phyloP scores from a whole-genome alignment of 768 basidiomycete genomes.

The Tylopilus vinaceipallidus region DNA sequence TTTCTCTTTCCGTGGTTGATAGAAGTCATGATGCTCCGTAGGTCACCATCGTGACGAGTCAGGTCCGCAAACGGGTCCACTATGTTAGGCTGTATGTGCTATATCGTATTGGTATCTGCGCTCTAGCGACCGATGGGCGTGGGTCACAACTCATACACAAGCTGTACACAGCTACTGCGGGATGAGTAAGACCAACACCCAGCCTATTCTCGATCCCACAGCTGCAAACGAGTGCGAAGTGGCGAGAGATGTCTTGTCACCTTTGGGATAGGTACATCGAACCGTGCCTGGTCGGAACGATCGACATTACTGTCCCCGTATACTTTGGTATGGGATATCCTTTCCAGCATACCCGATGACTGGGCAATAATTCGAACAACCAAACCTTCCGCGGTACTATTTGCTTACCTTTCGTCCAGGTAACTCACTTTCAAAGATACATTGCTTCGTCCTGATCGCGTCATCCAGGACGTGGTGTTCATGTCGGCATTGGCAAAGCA shows the following conservation, averaged over 20 bases:
- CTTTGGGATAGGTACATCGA: conserved; percentile 19
- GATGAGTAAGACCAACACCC: conserved; percentile 6
- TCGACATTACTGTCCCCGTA: conserved; percentile 7
- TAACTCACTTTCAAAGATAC: not conserved
- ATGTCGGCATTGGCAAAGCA: conserved; percentile 19
- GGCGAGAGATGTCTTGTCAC: conserved; percentile 20
- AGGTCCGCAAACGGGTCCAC: not conserved
- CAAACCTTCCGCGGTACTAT: conserved; percentile 13
- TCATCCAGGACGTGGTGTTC: conserved; percentile 16
- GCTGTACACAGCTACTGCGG: no score
- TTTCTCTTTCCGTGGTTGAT: not conserved
- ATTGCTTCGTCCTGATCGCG: conserved; percentile 3
- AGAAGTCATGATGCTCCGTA: not conserved
- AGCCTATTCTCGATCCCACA: conserved; percentile 21
- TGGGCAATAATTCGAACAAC: conserved; percentile 16
- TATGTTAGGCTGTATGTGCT: not conserved
- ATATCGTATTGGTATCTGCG: not conserved
- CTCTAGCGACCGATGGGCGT: no score
- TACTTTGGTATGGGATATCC: conserved; percentile 28
- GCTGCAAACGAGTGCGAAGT: conserved; percentile 19
- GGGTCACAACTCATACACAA: no score
- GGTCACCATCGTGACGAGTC: not conserved
- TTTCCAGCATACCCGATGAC: conserved; percentile 23
- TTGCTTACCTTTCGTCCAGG: conserved; percentile 27
- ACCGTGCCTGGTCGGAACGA: not conserved